Base-by-base conservation (phyloP, 129 eudicot species). In the Centella asiatica region DNA sequence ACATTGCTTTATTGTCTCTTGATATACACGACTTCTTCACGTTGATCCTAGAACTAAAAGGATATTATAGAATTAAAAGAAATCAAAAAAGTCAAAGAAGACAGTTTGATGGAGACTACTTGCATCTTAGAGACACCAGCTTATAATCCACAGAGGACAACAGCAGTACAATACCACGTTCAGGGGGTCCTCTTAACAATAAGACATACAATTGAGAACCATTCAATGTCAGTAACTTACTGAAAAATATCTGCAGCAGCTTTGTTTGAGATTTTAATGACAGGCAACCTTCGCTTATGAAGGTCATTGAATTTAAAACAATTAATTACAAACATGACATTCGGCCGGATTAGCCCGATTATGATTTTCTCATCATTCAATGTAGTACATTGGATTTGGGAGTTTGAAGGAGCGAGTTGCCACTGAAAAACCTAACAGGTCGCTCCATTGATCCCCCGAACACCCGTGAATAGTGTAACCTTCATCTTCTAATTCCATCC, bases 361-460 rank as follows among this genome's bases (percentile, higher is more conserved):
- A 15, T 12, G 28, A 33, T 26, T 33, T 19, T 8, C 63, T 19
- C 8, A 19, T 80, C 78, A 89, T 26, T 80, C 36, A 70, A 90
- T 77, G 66, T 75, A 84, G 55, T 90, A 90, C 83, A 87, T 36
- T 4, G 87, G 94, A 73, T 90, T 90, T 57, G 98, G 98, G 53
- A 90, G 85, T 56, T 90, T 90, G 60, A 90, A 90, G 37, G 98
- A 87, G 54, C 98, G 64, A 34, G 7, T 65, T 20, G 85, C 94
- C 36, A 76, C 73, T 61, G 95, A 82, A 52, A 67, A 87, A 27
- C 95, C 98, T 7, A 57, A 54, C 66, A 87, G 73, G 70, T 90
- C 98, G 45, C 98, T 90, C 98, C 95, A 90, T 61, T 90, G 98
- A 73, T 90, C 95, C 52, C 95, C 98, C 2, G 95, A 90, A 73